Evolutionary conservation across 306 rosid species (phyloP).

Genomic region (Prosopis cineraria): DNA sequence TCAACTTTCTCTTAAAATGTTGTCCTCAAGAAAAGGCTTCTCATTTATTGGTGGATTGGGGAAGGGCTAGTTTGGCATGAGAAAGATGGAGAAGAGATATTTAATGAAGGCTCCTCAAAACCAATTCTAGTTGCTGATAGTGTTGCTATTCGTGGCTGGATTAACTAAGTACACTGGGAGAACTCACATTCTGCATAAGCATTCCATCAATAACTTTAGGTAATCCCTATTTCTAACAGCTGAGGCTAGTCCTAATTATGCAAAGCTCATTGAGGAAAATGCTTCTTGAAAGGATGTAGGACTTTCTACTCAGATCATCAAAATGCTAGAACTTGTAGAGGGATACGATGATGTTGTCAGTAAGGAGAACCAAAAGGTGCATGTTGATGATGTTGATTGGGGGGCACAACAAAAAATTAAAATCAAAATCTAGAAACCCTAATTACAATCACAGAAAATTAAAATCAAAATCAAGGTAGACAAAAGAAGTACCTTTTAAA

Average conservation of each 20-base stretch:
- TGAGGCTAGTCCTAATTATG: conserved; percentile 41
- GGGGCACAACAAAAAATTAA: too few relatives aligned
- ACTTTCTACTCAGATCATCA: conserved; percentile 16
- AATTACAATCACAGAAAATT: too few relatives aligned
- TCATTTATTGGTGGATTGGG: conserved; percentile 60
- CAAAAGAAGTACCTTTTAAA: too few relatives aligned
- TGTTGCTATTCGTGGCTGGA: too few relatives aligned
- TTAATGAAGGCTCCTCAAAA: too few relatives aligned
- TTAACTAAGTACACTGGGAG: too few relatives aligned
- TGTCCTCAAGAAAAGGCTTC: conserved; percentile 41
- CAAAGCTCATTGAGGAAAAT: conserved; percentile 37
- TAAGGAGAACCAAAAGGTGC: not conserved
- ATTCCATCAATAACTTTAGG: conserved; percentile 29
- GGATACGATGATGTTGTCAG: not conserved
- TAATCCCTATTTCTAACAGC: conserved; percentile 30
- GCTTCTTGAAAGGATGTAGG: not conserved
- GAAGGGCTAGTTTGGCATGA: conserved; percentile 30
- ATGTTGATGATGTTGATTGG: too few relatives aligned
- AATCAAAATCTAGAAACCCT: too few relatives aligned
- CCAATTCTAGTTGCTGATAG: too few relatives aligned
- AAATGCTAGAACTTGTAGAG: conserved; percentile 13
- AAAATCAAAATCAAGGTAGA: too few relatives aligned
- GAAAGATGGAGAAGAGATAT: conserved; percentile 14
- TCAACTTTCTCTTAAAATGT: conserved; percentile 39
- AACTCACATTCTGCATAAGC: conserved; percentile 25